Evolutionary conservation across 148 eudicot species (phyloP).

Genomic region (Vaccinium vitisidaea): DNA sequence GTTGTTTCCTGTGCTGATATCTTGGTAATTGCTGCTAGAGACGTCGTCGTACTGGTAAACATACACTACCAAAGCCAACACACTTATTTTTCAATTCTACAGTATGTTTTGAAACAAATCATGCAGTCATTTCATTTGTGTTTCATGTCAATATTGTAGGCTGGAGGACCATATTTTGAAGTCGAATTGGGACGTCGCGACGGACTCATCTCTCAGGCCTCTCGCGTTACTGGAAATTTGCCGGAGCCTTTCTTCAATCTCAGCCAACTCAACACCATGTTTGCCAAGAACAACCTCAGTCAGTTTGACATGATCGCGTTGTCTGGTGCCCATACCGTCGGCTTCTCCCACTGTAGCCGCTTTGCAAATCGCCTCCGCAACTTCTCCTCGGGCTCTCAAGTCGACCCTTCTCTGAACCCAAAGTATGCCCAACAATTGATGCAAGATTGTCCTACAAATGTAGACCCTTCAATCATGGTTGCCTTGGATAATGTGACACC

Average conservation of each 20-base stretch:
- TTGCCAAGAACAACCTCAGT: conserved; percentile 40
- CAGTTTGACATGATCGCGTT: conserved; percentile 57
- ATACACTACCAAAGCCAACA: neutral
- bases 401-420: conserved; percentile 54
- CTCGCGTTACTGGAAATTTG: conserved; percentile 47
- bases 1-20: conserved; percentile 86
- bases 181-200: conserved; percentile 72
- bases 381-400: conserved; percentile 37
- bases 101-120: neutral
- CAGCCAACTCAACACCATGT: conserved; percentile 38
- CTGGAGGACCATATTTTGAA: conserved; percentile 58
- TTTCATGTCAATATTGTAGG: conserved; percentile 25
- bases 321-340: conserved; percentile 62
- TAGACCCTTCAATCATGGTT: conserved; percentile 33
- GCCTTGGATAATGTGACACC: conserved; percentile 54
- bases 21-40: conserved; percentile 68
- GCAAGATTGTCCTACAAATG: conserved; percentile 42
- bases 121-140: neutral
- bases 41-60: conserved; percentile 62
- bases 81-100: neutral
- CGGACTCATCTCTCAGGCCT: conserved; percentile 55
- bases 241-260: conserved; percentile 47
- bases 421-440: conserved; percentile 47
- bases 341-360: conserved; percentile 58
- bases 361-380: conserved; percentile 48